phyloP scores from a whole-genome alignment of 148 eudicot genomes.

The Vaccinium corymbosum region DNA sequence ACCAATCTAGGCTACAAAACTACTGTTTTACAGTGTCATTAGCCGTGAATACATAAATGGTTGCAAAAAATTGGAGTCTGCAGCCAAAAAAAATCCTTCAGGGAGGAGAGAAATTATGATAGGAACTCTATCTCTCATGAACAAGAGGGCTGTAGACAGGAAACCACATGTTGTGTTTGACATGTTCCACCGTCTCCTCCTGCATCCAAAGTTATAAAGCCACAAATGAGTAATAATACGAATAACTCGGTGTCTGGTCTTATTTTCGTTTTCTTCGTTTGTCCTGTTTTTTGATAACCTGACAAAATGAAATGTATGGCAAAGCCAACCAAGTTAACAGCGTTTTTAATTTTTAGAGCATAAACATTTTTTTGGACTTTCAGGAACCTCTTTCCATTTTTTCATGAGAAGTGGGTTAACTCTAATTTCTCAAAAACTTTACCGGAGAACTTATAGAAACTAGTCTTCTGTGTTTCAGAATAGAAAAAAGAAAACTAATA shows the following conservation, averaged over 20 bases:
- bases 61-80: not conserved
- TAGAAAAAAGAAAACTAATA: not conserved
- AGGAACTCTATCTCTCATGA: conserved; percentile 58
- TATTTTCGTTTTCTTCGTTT: not conserved
- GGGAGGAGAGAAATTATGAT: not conserved
- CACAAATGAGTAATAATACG: not conserved
- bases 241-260: not conserved
- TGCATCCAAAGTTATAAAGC: conserved; percentile 33
- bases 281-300: not conserved
- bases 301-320: not conserved
- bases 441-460: not conserved
- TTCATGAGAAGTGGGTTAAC: not conserved
- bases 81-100: not conserved
- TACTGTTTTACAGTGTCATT: not conserved
- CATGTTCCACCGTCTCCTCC: conserved; percentile 66
- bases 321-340: not conserved
- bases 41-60: not conserved
- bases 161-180: conserved; percentile 83
- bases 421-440: not conserved
- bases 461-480: not conserved
- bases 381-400: not conserved
- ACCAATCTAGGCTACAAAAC: not conserved
- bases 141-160: conserved; percentile 91
- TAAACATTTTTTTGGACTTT: not conserved
- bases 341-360: not conserved